Evolutionary conservation across 1,139 yeast species (phyloP).

Genomic region (Blastobotrys serpentis): DNA sequence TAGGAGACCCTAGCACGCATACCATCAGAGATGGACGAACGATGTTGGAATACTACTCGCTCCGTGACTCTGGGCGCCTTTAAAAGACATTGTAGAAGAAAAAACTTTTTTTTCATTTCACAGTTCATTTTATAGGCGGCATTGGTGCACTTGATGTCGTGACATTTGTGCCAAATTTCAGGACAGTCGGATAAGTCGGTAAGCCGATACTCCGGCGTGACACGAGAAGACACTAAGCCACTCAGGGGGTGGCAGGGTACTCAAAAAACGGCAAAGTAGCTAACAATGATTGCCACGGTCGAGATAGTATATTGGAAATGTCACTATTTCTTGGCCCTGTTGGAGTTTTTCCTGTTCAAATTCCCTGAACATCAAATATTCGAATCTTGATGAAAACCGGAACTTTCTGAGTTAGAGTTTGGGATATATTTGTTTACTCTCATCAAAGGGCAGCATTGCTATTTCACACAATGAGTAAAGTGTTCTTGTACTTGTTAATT

Average conservation of each 20-base stretch:
- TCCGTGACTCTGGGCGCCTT: slow-evolving; percentile 9
- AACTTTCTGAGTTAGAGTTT: no score
- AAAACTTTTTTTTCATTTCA: neutral
- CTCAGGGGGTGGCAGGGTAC: neutral
- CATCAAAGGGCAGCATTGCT: no score
- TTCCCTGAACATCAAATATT: no score
- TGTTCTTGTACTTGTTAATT: neutral
- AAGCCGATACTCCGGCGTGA: neutral
- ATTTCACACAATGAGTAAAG: neutral
- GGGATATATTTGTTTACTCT: no score
- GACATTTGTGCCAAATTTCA: neutral
- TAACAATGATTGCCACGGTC: no score
- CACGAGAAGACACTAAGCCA: no score
- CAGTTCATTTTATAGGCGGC: neutral
- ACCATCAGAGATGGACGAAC: slow-evolving; percentile 10
- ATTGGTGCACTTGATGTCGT: neutral
- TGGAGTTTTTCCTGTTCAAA: no score
- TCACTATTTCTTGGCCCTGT: no score
- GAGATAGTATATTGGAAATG: no score
- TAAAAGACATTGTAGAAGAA: neutral
- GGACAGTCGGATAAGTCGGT: no score
- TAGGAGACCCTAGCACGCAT: slow-evolving; percentile 10
- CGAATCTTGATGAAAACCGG: no score
- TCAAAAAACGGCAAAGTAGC: no score
- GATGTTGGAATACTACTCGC: slow-evolving; percentile 9